Base-by-base conservation (phyloP, 164 flowering plant species). In the Pachysandra terminalis region DNA sequence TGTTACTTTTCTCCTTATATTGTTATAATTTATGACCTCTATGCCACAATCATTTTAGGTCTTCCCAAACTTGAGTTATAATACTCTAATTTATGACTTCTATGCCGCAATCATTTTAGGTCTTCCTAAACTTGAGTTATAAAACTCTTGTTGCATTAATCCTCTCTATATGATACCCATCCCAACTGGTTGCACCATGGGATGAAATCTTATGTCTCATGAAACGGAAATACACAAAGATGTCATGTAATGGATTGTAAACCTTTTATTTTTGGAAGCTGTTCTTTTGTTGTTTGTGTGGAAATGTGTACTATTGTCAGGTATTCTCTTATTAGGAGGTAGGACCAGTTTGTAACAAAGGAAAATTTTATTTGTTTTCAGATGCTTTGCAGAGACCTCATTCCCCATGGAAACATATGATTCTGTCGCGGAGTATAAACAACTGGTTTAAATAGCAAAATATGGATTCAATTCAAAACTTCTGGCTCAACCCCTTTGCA, bases 351-450 rank as follows among this genome's bases (percentile, higher is more conserved):
- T 45, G 14, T 40, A 8, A 61, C 52, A 62, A 24, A 28, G 26
- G n/a, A 22, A 54, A 10, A 32, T 61, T 26, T 28, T 15, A n/a
- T 65, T 59, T 2, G 7, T 49, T 40, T 76, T 56, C 83, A 86
- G 96, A 74, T 88, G 93, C 72, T 90, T 84, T 81, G 89, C 88
- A 32, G 93, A 85, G 77, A 81, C 89, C 77, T 58, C 83, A 21
- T 75, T 85, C 19, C 71, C 75, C 41, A 73, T 84, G 75, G 89
- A 78, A 64, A 79, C 91, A 22, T 90, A 87, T 65, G 93, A 90
- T 60, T 55, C 80, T 16, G 87, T 87, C 59, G 90, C 85, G 64
- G 80, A 78, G 54, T 90, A 90, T 58, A 77, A 57, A 71, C 59
- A 26, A 48, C 27, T 68, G 53, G 67, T 63, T 16, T 69, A 61